A percentile compares a stretch with the other conserved stretches of the same genome.
phyloP scores from a whole-genome alignment of 768 basidiomycete genomes.

The Cystobasidium tubakii region DNA sequence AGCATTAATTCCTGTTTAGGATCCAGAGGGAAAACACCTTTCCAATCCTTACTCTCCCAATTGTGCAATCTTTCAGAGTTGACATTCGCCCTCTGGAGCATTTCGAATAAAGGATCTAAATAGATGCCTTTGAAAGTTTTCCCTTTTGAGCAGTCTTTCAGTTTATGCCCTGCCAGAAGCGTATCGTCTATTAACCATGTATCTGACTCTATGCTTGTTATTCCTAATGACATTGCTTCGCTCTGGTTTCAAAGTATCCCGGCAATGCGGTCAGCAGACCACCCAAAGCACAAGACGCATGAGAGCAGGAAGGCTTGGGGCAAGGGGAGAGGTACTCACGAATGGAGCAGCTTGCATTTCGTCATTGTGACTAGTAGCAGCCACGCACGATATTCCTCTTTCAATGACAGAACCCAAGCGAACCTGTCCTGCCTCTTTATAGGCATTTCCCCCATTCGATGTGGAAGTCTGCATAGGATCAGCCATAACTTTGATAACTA shows the following conservation, averaged over 20 bases:
- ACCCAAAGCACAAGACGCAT: too few species aligned
- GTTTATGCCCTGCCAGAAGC: conserved; percentile 13
- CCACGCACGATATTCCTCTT: neutral
- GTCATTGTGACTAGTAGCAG: conserved; percentile 3
- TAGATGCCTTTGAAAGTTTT: conserved; percentile 12
- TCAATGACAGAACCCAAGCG: neutral
- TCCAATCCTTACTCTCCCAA: conserved; percentile 14
- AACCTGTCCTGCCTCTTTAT: neutral
- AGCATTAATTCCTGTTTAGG: conserved; percentile 31
- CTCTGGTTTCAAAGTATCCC: neutral
- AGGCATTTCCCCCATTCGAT: neutral
- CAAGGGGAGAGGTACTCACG: neutral
- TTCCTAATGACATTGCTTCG: conserved; percentile 22
- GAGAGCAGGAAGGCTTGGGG: too few species aligned
- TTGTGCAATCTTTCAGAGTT: neutral
- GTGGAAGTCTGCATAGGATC: neutral
- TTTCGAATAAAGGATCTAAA: conserved; percentile 4
- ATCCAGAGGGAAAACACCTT: conserved; percentile 2
- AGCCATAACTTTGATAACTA: neutral
- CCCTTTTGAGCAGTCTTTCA: neutral
- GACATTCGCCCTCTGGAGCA: neutral
- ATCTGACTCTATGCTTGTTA: conserved; percentile 9
- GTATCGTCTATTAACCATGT: neutral
- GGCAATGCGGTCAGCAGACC: neutral
- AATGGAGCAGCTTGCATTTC: conserved; percentile 9